phyloP scores from a whole-genome alignment of 1,139 yeast genomes.

The Hyphopichia fennica region DNA sequence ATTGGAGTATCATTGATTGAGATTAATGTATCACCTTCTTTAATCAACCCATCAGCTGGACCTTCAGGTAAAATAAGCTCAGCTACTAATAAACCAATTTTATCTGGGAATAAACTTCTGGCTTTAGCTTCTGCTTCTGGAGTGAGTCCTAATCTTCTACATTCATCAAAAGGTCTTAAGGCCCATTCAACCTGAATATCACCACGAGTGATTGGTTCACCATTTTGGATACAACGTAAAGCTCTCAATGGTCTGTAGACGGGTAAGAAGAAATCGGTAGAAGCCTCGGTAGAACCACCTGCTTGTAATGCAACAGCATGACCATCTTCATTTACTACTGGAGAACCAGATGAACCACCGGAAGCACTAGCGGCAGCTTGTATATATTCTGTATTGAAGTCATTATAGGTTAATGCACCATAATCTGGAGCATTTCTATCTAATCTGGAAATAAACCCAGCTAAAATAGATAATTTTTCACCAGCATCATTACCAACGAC shows the following conservation, averaged over 20 bases:
- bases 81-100: conserved; percentile 83
- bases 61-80: conserved; percentile 84
- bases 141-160: conserved; percentile 82
- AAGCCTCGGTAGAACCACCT: conserved; percentile 88
- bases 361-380: conserved; percentile 97
- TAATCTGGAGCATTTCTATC: conserved; percentile 96
- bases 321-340: conserved; percentile 87
- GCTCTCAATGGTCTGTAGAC: conserved; percentile 83
- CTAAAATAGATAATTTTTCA: conserved; percentile 82
- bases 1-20: conserved; percentile 68
- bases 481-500: conserved; percentile 98
- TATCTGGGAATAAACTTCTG: conserved; percentile 67
- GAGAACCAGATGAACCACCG: conserved; percentile 95
- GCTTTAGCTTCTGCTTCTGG: conserved; percentile 71
- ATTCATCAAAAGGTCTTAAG: conserved; percentile 85
- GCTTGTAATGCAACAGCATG: conserved; percentile 91
- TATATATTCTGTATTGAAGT: conserved; percentile 92
- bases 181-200: conserved; percentile 92
- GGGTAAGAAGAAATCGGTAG: conserved; percentile 91
- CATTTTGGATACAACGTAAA: conserved; percentile 64
- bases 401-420: conserved; percentile 86
- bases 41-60: conserved; percentile 71
- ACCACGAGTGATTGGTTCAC: conserved; percentile 64
- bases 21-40: conserved; percentile 85
- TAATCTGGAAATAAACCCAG: conserved; percentile 86